phyloP scores from a whole-genome alignment of 164 flowering plant genomes.

The Akebia trifoliata region DNA sequence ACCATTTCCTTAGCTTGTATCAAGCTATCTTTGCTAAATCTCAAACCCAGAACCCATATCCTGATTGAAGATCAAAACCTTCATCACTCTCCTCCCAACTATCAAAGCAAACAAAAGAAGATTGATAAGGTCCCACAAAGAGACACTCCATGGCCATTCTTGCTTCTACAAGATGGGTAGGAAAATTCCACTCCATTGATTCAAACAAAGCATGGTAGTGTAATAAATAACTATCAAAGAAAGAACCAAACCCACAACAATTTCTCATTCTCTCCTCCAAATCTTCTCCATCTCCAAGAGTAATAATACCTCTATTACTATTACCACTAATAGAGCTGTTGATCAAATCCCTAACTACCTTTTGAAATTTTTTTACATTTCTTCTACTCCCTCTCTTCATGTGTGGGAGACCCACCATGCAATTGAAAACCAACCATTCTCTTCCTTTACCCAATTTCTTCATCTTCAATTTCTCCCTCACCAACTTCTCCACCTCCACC shows the following conservation, averaged over 20 bases:
- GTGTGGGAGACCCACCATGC: constrained; percentile 31
- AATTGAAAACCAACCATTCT: constrained; percentile 35
- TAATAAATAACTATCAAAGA: constrained; percentile 17
- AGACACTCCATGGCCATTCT: constrained; percentile 31
- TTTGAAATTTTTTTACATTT: constrained; percentile 16
- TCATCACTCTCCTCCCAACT: constrained; percentile 25
- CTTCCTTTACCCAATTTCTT: constrained; percentile 17
- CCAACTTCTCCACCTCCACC: constrained; percentile 34
- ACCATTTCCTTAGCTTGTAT: constrained; percentile 32
- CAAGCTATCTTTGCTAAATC: constrained; percentile 24
- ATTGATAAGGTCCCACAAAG: constrained; percentile 24
- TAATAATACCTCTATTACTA: too few species aligned
- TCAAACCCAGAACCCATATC: constrained; percentile 15
- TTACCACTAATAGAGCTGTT: neutral
- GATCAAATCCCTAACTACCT: constrained; percentile 14
- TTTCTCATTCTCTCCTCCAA: neutral
- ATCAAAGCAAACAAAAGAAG: constrained; percentile 16
- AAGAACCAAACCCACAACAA: constrained; percentile 15
- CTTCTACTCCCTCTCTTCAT: constrained; percentile 19
- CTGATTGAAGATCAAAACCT: neutral
- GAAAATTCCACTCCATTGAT: constrained; percentile 28
- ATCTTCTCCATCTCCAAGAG: constrained; percentile 21
- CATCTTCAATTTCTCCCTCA: constrained; percentile 25
- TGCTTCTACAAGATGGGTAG: constrained; percentile 22
- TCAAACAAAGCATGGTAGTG: constrained; percentile 27